A percentile compares a stretch with the other conserved stretches of the same genome.
phyloP scores from a whole-genome alignment of 208 protist species.

The Angomonas desouzai region DNA sequence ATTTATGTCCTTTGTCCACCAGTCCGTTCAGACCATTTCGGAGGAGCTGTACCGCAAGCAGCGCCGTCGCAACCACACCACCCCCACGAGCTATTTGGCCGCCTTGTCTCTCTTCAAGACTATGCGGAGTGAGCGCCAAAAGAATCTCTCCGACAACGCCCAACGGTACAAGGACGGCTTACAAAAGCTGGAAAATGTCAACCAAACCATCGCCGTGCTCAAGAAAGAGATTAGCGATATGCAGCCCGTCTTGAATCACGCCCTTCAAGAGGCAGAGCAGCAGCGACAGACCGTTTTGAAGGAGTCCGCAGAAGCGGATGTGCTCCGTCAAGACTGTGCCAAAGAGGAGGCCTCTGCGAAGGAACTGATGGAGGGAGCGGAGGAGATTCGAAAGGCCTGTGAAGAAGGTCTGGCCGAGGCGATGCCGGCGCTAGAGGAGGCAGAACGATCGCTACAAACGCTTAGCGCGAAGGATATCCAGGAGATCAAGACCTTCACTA shows the following conservation, averaged over 20 bases:
- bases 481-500: constrained; percentile 91
- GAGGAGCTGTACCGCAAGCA: constrained; percentile 83
- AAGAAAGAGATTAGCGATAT: constrained; percentile 92
- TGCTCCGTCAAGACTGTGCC: constrained; percentile 61
- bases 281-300: constrained; percentile 78
- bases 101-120: constrained; percentile 85
- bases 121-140: constrained; percentile 76
- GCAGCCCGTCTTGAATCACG: constrained; percentile 90
- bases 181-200: constrained; percentile 91
- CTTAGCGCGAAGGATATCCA: constrained; percentile 92
- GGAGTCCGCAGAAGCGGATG: constrained; percentile 87
- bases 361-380: constrained; percentile 77
- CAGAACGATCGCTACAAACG: constrained; percentile 87
- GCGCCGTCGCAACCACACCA: constrained; percentile 93
- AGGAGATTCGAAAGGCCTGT: constrained; percentile 85
- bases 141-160: constrained; percentile 37
- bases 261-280: constrained; percentile 86
- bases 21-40: constrained; percentile 71
- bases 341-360: constrained; percentile 84
- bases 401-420: constrained; percentile 93
- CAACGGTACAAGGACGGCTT: constrained; percentile 85
- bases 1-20: constrained; percentile 90
- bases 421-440: constrained; percentile 89
- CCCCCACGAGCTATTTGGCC: constrained; percentile 94
- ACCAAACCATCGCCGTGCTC: constrained; percentile 90